A percentile compares a stretch with the other conserved stretches of the same genome.
Evolutionary conservation across 768 basidiomycete species (phyloP).

Genomic region (Austroboletus festivus): DNA sequence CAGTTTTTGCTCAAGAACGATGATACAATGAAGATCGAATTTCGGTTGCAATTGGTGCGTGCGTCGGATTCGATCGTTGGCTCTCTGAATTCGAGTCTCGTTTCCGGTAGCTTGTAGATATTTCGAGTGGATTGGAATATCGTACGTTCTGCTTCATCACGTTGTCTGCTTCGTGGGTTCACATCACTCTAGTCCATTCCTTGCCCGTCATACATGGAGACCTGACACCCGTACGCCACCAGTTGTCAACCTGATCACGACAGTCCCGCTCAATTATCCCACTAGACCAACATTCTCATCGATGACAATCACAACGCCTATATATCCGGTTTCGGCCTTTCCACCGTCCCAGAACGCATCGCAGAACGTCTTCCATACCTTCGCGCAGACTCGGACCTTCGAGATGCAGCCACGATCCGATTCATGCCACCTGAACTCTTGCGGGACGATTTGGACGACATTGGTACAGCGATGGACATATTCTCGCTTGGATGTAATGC

Average conservation of each 20-base stretch:
- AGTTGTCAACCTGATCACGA: not conserved
- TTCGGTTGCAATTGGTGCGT: constrained; percentile 10
- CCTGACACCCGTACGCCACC: constrained; percentile 12
- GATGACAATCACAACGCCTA: constrained; percentile 6
- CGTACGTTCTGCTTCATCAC: not conserved
- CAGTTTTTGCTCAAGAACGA: constrained; percentile 4
- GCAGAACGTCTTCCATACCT: constrained; percentile 10
- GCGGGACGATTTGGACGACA: not conserved
- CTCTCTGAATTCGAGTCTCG: too few species aligned
- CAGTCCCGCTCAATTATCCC: not conserved
- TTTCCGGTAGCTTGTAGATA: constrained; percentile 11
- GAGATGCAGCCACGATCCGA: constrained; percentile 9
- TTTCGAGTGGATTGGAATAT: constrained; percentile 15
- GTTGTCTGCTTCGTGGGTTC: not conserved
- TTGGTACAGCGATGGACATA: constrained; percentile 4
- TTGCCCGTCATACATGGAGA: constrained; percentile 14
- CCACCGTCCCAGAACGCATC: constrained; percentile 12
- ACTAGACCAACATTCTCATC: constrained; percentile 15
- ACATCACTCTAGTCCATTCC: constrained; percentile 8
- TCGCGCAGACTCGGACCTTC: constrained; percentile 9
- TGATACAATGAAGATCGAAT: not conserved
- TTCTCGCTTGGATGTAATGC: constrained; percentile 15
- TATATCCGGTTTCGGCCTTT: constrained; percentile 12
- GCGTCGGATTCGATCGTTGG: not conserved
- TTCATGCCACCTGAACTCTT: constrained; percentile 15